Base-by-base conservation (phyloP, 495 filamentous ascomycete species). In the Penicillium daleae region DNA sequence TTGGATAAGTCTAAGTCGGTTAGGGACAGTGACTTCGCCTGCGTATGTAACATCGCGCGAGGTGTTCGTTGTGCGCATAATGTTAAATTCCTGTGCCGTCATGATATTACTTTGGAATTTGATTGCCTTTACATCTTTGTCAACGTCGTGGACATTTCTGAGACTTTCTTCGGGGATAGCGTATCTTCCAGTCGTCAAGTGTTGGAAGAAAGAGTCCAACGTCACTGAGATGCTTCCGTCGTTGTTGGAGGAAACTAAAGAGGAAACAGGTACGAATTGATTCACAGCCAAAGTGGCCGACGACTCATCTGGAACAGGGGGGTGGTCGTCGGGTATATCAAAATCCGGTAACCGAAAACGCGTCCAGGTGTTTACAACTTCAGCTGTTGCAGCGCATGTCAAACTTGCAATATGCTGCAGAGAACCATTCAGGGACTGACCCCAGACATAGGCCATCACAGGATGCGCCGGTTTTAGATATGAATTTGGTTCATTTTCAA, bases 241-340 rank as follows among this genome's bases (percentile, higher is more conserved):
- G 12, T 6, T 13, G 15, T 24, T 4, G 7, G 24, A 9, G 7
- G 24, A 10, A 5, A 29, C 29, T 12, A 19, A 53, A 10, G 7
- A 26, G 12, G 42, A 10, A 35, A 46, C 35, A 52, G 17, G 29
- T n/a, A 26, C 29, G 9, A 21, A 24, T 37, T 50, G 49, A 26
- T 59, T 15, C 6, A 17, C 17, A 5, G 57, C 57, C 17, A 29
- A 21, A 17, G 9, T 53, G n/a, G 42, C 51, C 15, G 60, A 49
- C 4, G 52, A 57, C 29, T 62, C 60, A 35, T 51, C 53, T 9
- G 60, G 60, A 7, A 52, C 31, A 1, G 60, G 60, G 2, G 60
- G 53, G 15, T 50, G 17, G 3, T 39, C 42, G 4, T 50, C 39
- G 24, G 27, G 35, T 10, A 62, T 57, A 22, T 62, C 53, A 3